Evolutionary conservation across 2,329 filamentous ascomycete species (phyloP), one percentile per base, ranked within the genome.

Genomic region (Diaporthe capsici): DNA sequence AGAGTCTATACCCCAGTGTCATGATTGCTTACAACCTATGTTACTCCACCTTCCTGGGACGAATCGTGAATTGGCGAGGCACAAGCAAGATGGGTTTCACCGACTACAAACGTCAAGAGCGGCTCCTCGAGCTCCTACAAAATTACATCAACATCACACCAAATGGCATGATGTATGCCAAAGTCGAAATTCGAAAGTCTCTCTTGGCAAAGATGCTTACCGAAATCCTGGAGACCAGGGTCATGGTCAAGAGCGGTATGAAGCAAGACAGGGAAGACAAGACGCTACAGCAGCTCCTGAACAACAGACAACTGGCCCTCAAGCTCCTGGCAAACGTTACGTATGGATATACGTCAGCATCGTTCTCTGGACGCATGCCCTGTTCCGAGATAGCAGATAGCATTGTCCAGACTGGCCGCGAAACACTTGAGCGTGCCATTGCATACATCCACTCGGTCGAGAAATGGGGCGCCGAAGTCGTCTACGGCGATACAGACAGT

Each of bases 1-100:
- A 98, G 81, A 98, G 95, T 76, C 86, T 99, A 65, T 99, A 99
- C 79, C 97, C 97, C 0, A 98, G 96, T 83, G 93, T 98, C 76
- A 98, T 99, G 95, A 98, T 99, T 81, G 97, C 97, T 0, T 98
- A 99, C 86, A 99, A 99, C 81, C 97, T 98, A 82, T 99, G 97
- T 85, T 99, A 99, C 82, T 98, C 97, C 0, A 99, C 97, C 0
- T 99, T 96, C 79, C 88, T 98, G 0, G 97, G 97, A 0, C 92
- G 97, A 42, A 92, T 98, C 53, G 91, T 92, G 39, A 91, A 92
- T 79, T 98, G 96, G 96, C 92, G 95, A n/a, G 96, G 95, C 3
- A 92, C 90, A 42, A 96, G 95, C 86, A 98, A 98, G 85, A 95
- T 99, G 93, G 97, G 97, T 0, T 98, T 98, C 82, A 92, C 92